Conservation (phyloP, 2,329 filamentous ascomycete species). For the Penicillium sp. region DNA sequence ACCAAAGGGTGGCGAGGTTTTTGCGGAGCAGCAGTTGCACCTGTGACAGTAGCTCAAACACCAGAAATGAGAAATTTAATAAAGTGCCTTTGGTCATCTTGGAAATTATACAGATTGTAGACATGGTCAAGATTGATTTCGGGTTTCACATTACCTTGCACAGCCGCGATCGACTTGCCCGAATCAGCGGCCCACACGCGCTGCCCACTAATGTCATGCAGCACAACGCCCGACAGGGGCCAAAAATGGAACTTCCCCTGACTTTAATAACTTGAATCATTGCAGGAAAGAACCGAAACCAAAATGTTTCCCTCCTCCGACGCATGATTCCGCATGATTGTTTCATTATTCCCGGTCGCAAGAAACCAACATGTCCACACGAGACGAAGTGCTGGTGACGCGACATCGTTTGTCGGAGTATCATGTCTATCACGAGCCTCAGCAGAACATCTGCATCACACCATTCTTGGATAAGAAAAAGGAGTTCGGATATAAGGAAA, state of each 20-base stretch:
- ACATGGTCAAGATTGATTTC: neutral
- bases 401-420: constrained; percentile 9
- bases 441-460: constrained; percentile 11
- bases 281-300: no score
- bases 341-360: neutral
- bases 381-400: neutral
- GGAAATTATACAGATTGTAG: no score
- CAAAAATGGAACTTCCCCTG: no score
- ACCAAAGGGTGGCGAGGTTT: constrained; percentile 13
- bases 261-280: no score
- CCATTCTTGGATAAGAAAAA: constrained; percentile 10
- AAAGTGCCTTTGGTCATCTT: no score
- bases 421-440: constrained; percentile 15
- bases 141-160: neutral
- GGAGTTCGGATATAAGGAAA: constrained; percentile 9
- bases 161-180: neutral
- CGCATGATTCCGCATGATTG: no score
- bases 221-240: neutral
- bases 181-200: neutral
- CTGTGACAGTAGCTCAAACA: neutral
- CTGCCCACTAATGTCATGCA: neutral
- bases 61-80: neutral
- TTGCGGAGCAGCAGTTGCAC: constrained; percentile 9
- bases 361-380: constrained; percentile 7
- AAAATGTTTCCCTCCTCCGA: no score